Conservation (phyloP, 1,284 basidiomycete genomes). For the Peniophora sp. region DNA sequence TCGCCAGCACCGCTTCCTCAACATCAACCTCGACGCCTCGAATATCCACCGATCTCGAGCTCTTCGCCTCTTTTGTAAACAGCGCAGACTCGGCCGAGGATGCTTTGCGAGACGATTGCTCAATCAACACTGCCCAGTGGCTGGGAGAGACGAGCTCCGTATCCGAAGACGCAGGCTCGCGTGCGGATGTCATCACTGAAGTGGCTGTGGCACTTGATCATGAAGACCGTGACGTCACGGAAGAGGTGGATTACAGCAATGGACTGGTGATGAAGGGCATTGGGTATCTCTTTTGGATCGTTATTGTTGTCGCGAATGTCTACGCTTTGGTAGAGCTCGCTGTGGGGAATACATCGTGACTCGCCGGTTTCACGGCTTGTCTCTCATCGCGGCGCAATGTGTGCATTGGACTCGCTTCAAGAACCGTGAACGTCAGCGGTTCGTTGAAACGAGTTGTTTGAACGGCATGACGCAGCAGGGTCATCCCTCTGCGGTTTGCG, state of each 20-base stretch:
- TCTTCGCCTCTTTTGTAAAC: not conserved
- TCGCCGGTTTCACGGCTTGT: too few species aligned
- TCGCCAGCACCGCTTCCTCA: not conserved
- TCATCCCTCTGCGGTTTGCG: too few species aligned
- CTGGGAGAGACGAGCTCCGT: not conserved
- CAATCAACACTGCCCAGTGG: too few species aligned
- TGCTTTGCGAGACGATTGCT: not conserved
- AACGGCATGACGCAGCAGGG: too few species aligned
- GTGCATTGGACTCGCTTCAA: too few species aligned
- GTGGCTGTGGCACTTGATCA: not conserved
- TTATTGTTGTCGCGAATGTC: conserved; percentile 63
- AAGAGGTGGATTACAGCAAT: conserved; percentile 55
- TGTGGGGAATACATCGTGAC: conserved; percentile 18
- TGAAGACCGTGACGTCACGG: conserved; percentile 12
- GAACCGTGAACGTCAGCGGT: too few species aligned
- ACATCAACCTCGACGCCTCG: not conserved
- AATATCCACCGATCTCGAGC: not conserved
- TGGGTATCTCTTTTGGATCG: conserved; percentile 55
- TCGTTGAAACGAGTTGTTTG: too few species aligned
- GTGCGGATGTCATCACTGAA: not conserved
- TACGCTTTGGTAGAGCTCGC: conserved; percentile 52
- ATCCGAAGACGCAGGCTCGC: not conserved
- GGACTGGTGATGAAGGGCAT: conserved; percentile 43
- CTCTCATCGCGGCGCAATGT: too few species aligned
- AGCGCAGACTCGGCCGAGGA: not conserved